A percentile compares a stretch with the other conserved stretches of the same genome.
These are phyloP conservation scores for Termitomyces sp. DNA, from an alignment of 768 basidiomycete species.

Conservation along the genomic window DNA sequence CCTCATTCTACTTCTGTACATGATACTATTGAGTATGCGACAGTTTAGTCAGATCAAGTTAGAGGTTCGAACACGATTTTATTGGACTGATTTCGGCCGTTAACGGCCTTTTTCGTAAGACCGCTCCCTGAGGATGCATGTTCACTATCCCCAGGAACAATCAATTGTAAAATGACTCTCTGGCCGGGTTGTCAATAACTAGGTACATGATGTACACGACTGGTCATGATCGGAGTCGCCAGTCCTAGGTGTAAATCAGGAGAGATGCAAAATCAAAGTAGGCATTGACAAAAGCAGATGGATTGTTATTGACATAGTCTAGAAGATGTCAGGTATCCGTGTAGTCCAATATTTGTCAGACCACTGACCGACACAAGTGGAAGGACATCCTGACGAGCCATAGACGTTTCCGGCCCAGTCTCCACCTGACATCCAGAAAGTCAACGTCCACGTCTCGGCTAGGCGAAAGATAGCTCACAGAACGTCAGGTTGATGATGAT, in stretches of 20 bases:
- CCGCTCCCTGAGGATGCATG: not conserved
- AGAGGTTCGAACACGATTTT: not conserved
- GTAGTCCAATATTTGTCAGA: not conserved
- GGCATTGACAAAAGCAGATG: constrained; percentile 53
- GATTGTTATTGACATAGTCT: constrained; percentile 62
- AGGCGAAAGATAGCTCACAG: constrained; percentile 19
- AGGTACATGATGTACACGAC: not conserved
- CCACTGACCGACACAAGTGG: constrained; percentile 48
- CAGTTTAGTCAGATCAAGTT: not conserved
- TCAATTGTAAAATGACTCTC: not conserved
- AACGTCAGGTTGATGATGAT: constrained; percentile 59
- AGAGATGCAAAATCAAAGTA: constrained; percentile 65
- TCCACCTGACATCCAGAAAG: constrained; percentile 25
- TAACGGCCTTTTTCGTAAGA: not conserved
- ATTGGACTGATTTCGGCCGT: not conserved
- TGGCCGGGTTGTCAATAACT: not conserved
- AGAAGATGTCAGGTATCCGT: not conserved
- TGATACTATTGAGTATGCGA: not conserved
- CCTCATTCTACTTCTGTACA: not conserved
- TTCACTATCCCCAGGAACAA: not conserved
- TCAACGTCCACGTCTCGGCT: not conserved
- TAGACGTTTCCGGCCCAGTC: constrained; percentile 57
- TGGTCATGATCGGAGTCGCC: not conserved
- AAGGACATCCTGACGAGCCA: constrained; percentile 43
- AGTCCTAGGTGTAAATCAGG: constrained; percentile 25